Evolutionary conservation across 2,329 filamentous ascomycete genomes (phyloP).

Genomic region (Ophiostoma ips): DNA sequence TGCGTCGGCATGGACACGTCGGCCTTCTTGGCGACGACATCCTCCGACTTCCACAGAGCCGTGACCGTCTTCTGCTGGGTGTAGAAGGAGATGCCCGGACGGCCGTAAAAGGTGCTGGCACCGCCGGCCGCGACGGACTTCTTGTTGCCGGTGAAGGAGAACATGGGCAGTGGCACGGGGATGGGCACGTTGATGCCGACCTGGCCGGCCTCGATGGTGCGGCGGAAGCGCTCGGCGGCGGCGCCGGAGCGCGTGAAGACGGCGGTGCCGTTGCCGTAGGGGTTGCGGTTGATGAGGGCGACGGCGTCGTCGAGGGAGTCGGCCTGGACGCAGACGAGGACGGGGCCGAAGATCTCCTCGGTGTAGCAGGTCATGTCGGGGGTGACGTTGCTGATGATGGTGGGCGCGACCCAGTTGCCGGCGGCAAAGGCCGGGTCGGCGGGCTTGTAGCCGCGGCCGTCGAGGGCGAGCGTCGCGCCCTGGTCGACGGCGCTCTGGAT

Average conservation of each 20-base stretch:
- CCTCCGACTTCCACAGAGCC: conserved; percentile 72
- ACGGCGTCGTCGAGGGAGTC: conserved; percentile 68
- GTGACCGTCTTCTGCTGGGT: conserved; percentile 98
- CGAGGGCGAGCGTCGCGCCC: conserved; percentile 66
- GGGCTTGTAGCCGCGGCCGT: conserved; percentile 61
- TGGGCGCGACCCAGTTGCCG: conserved; percentile 74
- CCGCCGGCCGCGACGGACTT: conserved; percentile 84
- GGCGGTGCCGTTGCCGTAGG: conserved; percentile 75
- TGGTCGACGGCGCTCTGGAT: conserved; percentile 67
- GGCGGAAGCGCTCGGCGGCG: conserved; percentile 64
- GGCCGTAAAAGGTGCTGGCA: conserved; percentile 88
- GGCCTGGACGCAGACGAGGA: conserved; percentile 70
- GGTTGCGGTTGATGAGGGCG: conserved; percentile 68
- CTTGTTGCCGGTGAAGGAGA: conserved; percentile 67
- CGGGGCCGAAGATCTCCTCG: conserved; percentile 76
- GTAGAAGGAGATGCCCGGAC: conserved; percentile 84
- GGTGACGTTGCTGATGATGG: conserved; percentile 70
- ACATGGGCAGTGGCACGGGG: conserved; percentile 56
- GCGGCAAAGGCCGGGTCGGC: conserved; percentile 54
- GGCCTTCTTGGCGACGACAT: conserved; percentile 77
- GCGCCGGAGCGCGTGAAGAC: conserved; percentile 74
- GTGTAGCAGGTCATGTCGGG: conserved; percentile 71
- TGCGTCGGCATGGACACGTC: conserved; percentile 68
- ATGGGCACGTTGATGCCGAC: conserved; percentile 78
- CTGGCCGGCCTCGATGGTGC: conserved; percentile 71